Evolutionary conservation across 2,329 filamentous ascomycete species (phyloP).

Genomic region (Ramichloridium luteum): DNA sequence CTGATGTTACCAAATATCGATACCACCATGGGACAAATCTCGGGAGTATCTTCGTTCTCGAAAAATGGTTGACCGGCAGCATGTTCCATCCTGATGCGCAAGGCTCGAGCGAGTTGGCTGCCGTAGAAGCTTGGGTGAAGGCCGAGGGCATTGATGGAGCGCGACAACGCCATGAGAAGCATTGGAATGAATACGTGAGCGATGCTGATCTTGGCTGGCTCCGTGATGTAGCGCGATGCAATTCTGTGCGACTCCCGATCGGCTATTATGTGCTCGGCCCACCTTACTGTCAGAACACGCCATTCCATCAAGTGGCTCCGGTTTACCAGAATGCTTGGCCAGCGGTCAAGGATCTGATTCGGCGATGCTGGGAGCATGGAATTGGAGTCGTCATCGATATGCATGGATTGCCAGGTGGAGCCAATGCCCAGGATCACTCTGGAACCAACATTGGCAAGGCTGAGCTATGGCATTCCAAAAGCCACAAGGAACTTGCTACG

Average conservation of each 20-base stretch:
- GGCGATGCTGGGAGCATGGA: slow-evolving; percentile 33
- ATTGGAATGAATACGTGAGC: slow-evolving; percentile 41
- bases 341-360: slow-evolving; percentile 36
- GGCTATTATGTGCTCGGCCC: slow-evolving; percentile 47
- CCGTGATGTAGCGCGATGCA: slow-evolving; percentile 40
- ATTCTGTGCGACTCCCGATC: slow-evolving; percentile 47
- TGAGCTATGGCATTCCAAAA: slow-evolving; percentile 37
- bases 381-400: slow-evolving; percentile 48
- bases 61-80: slow-evolving; percentile 43
- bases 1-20: slow-evolving; percentile 41
- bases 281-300: slow-evolving; percentile 38
- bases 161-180: slow-evolving; percentile 39
- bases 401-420: slow-evolving; percentile 47
- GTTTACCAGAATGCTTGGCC: slow-evolving; percentile 45
- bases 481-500: slow-evolving; percentile 35
- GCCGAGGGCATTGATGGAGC: slow-evolving; percentile 37
- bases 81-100: slow-evolving; percentile 36
- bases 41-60: slow-evolving; percentile 48
- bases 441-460: slow-evolving; percentile 42
- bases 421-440: slow-evolving; percentile 44
- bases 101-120: slow-evolving; percentile 40
- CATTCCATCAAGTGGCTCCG: slow-evolving; percentile 37
- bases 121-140: slow-evolving; percentile 37
- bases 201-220: slow-evolving; percentile 44
- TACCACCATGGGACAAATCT: slow-evolving; percentile 50